Conservation (phyloP, 2,329 filamentous ascomycete species). For the Xylaria sp. region DNA sequence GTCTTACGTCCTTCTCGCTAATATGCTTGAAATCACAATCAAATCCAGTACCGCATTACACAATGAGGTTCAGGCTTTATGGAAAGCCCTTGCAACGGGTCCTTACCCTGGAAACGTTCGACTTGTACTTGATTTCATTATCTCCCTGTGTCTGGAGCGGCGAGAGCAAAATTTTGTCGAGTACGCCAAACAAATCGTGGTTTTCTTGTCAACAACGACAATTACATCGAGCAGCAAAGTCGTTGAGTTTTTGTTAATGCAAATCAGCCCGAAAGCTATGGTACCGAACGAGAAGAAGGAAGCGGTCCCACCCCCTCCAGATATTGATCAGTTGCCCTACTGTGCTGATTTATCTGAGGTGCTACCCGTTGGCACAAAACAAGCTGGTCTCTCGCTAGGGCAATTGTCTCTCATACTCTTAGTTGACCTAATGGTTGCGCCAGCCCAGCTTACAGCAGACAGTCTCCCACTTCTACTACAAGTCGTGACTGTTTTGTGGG, state of each 20-base stretch:
- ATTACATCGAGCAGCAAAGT: conserved; percentile 84
- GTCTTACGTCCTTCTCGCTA: conserved; percentile 94
- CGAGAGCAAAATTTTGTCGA: conserved; percentile 98
- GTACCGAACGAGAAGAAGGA: conserved; percentile 86
- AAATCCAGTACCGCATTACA: conserved; percentile 88
- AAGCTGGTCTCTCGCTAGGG: conserved; percentile 89
- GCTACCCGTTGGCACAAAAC: conserved; percentile 88
- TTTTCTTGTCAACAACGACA: conserved; percentile 86
- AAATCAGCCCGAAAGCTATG: conserved; percentile 96
- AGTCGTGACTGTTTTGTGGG: conserved; percentile 93
- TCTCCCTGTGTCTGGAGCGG: conserved; percentile 89
- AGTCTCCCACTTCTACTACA: conserved; percentile 88
- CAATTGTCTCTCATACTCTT: conserved; percentile 93
- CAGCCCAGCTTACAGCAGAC: conserved; percentile 80
- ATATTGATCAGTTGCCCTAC: conserved; percentile 82
- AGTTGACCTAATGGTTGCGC: conserved; percentile 95
- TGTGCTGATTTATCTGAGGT: conserved; percentile 84
- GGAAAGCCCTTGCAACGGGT: conserved; percentile 94
- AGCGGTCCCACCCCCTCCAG: conserved; percentile 73
- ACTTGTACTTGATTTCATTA: conserved; percentile 94
- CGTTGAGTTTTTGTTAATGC: conserved; percentile 89
- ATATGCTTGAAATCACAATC: conserved; percentile 95
- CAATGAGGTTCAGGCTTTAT: conserved; percentile 96
- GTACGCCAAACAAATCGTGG: conserved; percentile 97
- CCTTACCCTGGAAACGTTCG: conserved; percentile 94